Evolutionary conservation across 1,284 basidiomycete species (phyloP).

Genomic region (Singerocomus inundabilis): DNA sequence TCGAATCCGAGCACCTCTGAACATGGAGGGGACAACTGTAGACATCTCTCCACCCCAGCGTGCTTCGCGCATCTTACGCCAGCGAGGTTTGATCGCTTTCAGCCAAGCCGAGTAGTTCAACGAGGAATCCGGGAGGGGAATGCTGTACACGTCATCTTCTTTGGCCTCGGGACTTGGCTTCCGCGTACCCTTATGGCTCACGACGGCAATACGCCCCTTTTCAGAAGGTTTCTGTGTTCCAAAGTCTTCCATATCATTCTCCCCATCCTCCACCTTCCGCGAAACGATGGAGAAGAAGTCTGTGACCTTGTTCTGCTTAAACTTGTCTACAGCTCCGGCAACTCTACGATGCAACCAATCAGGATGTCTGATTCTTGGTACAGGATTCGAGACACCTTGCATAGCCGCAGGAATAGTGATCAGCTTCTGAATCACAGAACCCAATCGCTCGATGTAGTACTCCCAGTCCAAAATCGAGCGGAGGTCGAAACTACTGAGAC

Average conservation of each 20-base stretch:
- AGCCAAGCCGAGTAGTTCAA: slow-evolving; percentile 81
- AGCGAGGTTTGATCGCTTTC: slow-evolving; percentile 74
- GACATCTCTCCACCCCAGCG: slow-evolving; percentile 42
- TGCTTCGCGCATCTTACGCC: slow-evolving; percentile 64
- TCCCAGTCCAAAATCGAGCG: slow-evolving; percentile 97
- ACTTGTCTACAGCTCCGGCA: slow-evolving; percentile 89
- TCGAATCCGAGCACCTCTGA: slow-evolving; percentile 69
- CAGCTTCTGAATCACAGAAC: slow-evolving; percentile 97
- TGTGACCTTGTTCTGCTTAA: slow-evolving; percentile 96
- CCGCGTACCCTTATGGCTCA: slow-evolving; percentile 49
- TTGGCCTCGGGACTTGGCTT: slow-evolving; percentile 42
- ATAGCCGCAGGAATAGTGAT: slow-evolving; percentile 99
- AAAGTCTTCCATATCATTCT: slow-evolving; percentile 70
- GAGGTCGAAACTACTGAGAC: slow-evolving; percentile 86
- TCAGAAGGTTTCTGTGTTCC: slow-evolving; percentile 35
- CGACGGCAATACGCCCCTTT: slow-evolving; percentile 53
- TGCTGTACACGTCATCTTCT: slow-evolving; percentile 30
- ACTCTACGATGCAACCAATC: slow-evolving; percentile 97
- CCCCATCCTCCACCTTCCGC: slow-evolving; percentile 34
- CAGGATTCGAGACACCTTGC: slow-evolving; percentile 96
- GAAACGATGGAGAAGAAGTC: slow-evolving; percentile 75
- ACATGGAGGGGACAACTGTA: slow-evolving; percentile 70
- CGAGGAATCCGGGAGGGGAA: slow-evolving; percentile 56
- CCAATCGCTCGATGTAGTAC: slow-evolving; percentile 97
- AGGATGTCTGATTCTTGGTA: slow-evolving; percentile 93